Conservation (phyloP, 495 filamentous ascomycete genomes). For the Penicillium arizonense region DNA sequence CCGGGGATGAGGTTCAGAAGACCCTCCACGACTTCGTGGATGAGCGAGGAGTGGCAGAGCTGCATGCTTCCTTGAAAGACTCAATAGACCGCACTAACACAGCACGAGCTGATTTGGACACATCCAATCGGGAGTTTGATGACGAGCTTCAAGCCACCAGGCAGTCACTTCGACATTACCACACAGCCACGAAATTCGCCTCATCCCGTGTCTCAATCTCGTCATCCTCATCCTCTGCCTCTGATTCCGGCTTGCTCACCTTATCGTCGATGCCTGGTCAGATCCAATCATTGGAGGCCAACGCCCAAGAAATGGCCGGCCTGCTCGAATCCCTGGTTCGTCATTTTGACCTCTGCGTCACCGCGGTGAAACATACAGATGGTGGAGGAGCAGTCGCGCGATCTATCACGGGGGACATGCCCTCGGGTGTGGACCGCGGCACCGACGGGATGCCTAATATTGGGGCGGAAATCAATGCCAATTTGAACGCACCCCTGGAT, state of each 20-base stretch:
- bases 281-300: constrained; percentile 68
- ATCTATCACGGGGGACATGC: constrained; percentile 57
- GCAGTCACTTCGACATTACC: constrained; percentile 50
- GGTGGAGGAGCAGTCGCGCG: constrained; percentile 74
- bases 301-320: constrained; percentile 81
- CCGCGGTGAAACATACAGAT: constrained; percentile 88
- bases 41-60: constrained; percentile 67
- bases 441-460: constrained; percentile 50
- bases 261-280: constrained; percentile 60
- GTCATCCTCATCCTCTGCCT: constrained; percentile 35
- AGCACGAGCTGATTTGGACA: constrained; percentile 54
- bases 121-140: constrained; percentile 46
- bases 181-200: constrained; percentile 37
- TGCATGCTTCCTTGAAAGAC: constrained; percentile 63
- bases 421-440: constrained; percentile 56
- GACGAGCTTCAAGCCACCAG: constrained; percentile 63
- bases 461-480: constrained; percentile 56
- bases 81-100: constrained; percentile 59
- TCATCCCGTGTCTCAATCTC: constrained; percentile 42
- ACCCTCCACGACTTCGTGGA: constrained; percentile 90
- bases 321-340: constrained; percentile 77
- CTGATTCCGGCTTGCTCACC: constrained; percentile 36
- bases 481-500: constrained; percentile 54
- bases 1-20: constrained; percentile 62
- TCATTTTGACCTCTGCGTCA: constrained; percentile 94